These are phyloP conservation scores for Medicago truncatula DNA, from an alignment of 306 rosid genomes.

Conservation along the genomic window MtrunA17r5.0-ANR NC_053047.1:38039001-38039500, in stretches of 20 bases:
- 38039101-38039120: conserved; percentile 22
- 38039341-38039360: not conserved
- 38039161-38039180: conserved; percentile 35
- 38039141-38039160: conserved; percentile 13
- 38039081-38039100: not conserved
- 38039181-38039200: conserved; percentile 39
- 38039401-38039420: not conserved
- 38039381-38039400: not conserved
- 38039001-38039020: too few relatives aligned
- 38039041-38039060: conserved; percentile 1
- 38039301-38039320: not conserved
- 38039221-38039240: conserved; percentile 88
- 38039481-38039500: not conserved
- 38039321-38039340: not conserved
- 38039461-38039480: conserved; percentile 6
- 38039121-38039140: conserved; percentile 22
- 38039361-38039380: not conserved
- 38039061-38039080: conserved; percentile 20
- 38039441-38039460: conserved; percentile 2
- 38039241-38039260: conserved; percentile 69
- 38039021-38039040: not conserved
- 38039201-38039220: conserved; percentile 91
- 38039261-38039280: conserved; percentile 9
- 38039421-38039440: not conserved
- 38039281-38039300: not conserved